Percentiles rank a stretch among this genome's conserved stretches.
phyloP scores from a whole-genome alignment of 176 grass and related monocot species.

The Oryza nivara region DNA sequence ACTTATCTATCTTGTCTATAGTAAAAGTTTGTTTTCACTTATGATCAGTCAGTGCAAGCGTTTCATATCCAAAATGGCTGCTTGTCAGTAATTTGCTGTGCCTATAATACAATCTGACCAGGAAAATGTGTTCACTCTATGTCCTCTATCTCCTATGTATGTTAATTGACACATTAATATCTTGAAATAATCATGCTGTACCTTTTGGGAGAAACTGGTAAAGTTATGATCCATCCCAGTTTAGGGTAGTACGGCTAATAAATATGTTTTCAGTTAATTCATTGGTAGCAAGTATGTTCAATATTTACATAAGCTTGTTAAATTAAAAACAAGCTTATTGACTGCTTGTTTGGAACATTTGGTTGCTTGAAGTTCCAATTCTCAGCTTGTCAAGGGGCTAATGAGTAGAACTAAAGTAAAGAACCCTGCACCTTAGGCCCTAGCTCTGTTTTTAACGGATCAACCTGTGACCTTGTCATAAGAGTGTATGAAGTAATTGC shows the following conservation, averaged over 20 bases:
- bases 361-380: not conserved
- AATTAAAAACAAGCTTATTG: not conserved
- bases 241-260: not conserved
- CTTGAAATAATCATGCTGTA: not conserved
- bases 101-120: not conserved
- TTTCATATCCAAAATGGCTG: not conserved
- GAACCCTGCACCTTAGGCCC: not conserved
- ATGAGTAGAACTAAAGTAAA: not conserved
- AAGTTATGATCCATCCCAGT: not conserved
- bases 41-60: constrained; percentile 10
- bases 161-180: not conserved
- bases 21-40: not conserved
- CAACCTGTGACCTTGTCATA: not conserved
- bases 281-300: not conserved
- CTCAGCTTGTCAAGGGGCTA: not conserved
- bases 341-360: not conserved
- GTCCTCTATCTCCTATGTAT: not conserved
- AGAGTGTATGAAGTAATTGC: not conserved
- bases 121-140: not conserved
- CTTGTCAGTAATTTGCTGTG: not conserved
- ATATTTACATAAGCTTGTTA: not conserved
- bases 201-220: not conserved
- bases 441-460: not conserved
- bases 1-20: not conserved
- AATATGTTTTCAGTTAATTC: not conserved